Percentiles rank a stretch among this genome's conserved stretches.
Conservation (phyloP, 2,329 filamentous ascomycete species). For the Colletotrichum scovillei region DNA sequence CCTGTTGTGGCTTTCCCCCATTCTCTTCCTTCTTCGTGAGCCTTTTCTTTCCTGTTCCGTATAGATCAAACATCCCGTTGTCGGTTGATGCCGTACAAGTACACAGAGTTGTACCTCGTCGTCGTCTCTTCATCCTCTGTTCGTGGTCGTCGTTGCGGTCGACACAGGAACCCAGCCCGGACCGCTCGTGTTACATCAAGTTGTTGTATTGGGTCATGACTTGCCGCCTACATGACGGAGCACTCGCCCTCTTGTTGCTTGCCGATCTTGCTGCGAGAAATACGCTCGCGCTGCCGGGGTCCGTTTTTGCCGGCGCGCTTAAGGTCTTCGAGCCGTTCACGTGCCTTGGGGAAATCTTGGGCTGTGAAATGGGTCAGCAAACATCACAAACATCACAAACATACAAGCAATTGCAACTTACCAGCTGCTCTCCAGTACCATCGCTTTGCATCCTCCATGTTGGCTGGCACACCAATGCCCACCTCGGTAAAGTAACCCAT, state of each 20-base stretch:
- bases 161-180: slow-evolving; percentile 22
- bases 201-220: background rate
- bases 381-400: slow-evolving; percentile 11
- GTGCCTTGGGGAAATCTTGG: slow-evolving; percentile 93
- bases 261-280: slow-evolving; percentile 84
- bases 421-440: slow-evolving; percentile 99
- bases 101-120: slow-evolving; percentile 9
- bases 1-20: background rate
- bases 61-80: slow-evolving; percentile 6
- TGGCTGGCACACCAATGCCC: slow-evolving; percentile 87
- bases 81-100: slow-evolving; percentile 12
- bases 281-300: slow-evolving; percentile 79
- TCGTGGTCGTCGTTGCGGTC: slow-evolving; percentile 23
- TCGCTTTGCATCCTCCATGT: slow-evolving; percentile 93
- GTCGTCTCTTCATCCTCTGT: slow-evolving; percentile 3
- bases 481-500: slow-evolving; percentile 99
- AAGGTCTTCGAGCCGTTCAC: slow-evolving; percentile 91
- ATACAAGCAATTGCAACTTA: slow-evolving; percentile 67
- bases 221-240: slow-evolving; percentile 75
- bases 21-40: background rate
- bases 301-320: slow-evolving; percentile 76
- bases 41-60: background rate
- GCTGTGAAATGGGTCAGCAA: slow-evolving; percentile 64
- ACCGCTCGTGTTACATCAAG: slow-evolving; percentile 16
- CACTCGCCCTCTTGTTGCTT: slow-evolving; percentile 92